Percentiles rank a stretch among this genome's conserved stretches.
Conservation (phyloP, 106 monocot genomes). For the Hemerocallis citrina region DNA sequence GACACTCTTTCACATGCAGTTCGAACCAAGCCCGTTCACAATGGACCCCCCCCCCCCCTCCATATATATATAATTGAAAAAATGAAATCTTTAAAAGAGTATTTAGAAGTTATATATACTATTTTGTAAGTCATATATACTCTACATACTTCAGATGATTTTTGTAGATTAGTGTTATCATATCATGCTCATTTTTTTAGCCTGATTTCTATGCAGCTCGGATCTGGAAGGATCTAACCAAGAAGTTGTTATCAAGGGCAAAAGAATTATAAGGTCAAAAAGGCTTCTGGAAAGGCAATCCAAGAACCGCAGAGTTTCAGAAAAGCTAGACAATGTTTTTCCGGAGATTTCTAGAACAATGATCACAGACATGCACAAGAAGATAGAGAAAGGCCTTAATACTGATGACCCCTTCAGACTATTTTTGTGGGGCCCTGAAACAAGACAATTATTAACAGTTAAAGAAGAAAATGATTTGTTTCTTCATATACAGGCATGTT, state of each 20-base stretch:
- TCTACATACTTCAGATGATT: too few species aligned
- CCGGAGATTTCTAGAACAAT: conserved; percentile 6
- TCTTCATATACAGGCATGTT: conserved; percentile 59
- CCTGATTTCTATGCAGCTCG: conserved; percentile 15
- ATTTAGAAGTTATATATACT: too few species aligned
- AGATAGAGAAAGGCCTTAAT: conserved; percentile 30
- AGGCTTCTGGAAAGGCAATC: conserved; percentile 40
- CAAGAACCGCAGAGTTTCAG: conserved; percentile 43
- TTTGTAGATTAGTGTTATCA: neutral
- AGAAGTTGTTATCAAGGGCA: conserved; percentile 3
- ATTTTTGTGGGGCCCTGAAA: conserved; percentile 64
- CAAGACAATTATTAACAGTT: conserved; percentile 55
- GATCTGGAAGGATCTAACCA: conserved; percentile 5
- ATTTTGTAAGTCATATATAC: too few species aligned
- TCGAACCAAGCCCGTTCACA: too few species aligned
- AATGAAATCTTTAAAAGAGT: too few species aligned
- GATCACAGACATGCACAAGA: conserved; percentile 24
- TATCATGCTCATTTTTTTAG: neutral
- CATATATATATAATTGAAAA: too few species aligned
- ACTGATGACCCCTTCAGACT: conserved; percentile 58
- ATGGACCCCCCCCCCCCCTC: too few species aligned
- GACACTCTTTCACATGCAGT: too few species aligned
- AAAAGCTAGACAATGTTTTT: conserved; percentile 15
- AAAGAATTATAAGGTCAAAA: conserved; percentile 36
- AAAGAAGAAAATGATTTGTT: conserved; percentile 73